Conservation (phyloP, 1,284 basidiomycete genomes). For the Dichomitus squalens region DNA sequence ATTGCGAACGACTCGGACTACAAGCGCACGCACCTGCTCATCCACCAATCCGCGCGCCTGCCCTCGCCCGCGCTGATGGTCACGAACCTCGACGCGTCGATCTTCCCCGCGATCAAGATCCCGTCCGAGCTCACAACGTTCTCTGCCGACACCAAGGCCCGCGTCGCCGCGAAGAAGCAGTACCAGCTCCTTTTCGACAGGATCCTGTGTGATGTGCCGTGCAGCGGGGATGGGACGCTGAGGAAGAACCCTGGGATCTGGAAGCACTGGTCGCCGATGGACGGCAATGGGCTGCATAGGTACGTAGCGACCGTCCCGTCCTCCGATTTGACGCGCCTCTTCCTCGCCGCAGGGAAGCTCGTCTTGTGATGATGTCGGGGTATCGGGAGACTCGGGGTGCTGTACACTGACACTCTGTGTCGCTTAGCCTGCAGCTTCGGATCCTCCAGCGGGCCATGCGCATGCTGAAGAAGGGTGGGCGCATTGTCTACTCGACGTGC, state of each 20-base stretch:
- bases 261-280: constrained; percentile 88
- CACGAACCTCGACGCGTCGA: constrained; percentile 94
- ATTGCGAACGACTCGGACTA: constrained; percentile 93
- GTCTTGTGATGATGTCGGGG: not conserved
- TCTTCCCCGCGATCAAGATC: constrained; percentile 77
- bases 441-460: constrained; percentile 93
- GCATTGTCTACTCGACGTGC: constrained; percentile 98
- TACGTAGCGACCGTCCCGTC: constrained; percentile 38
- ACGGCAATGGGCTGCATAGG: constrained; percentile 91
- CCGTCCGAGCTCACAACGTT: constrained; percentile 39
- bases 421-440: constrained; percentile 80
- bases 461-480: constrained; percentile 83
- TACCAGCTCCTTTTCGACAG: constrained; percentile 82
- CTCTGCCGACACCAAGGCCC: constrained; percentile 30
- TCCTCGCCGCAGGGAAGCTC: not conserved
- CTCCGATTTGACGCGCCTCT: not conserved
- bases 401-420: not conserved
- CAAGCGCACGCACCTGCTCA: constrained; percentile 95
- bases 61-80: constrained; percentile 94
- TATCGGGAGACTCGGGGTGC: not conserved
- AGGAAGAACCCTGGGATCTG: constrained; percentile 96
- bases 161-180: constrained; percentile 32
- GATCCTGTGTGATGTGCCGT: constrained; percentile 96
- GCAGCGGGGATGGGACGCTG: constrained; percentile 95
- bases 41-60: constrained; percentile 95